Evolutionary conservation across 441 rosid genomes (phyloP).

Genomic region (Kokia cookei): DNA sequence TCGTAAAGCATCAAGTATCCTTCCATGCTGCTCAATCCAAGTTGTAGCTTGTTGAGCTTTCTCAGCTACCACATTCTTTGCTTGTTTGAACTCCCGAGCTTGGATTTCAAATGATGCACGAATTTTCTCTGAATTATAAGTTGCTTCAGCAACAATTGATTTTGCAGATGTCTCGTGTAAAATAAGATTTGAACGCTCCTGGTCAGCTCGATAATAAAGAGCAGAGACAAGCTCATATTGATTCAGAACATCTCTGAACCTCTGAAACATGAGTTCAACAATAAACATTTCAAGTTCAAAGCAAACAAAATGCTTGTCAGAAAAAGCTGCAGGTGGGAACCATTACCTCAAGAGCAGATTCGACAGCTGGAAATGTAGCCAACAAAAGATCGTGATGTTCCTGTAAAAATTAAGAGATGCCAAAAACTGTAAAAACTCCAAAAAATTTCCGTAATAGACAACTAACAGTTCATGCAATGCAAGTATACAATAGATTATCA

Average conservation of each 20-base stretch:
- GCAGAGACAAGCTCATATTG: conserved; percentile 79
- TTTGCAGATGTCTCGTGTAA: conserved; percentile 86
- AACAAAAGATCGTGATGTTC: conserved; percentile 94
- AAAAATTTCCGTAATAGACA: conserved; percentile 12
- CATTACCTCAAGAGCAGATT: conserved; percentile 77
- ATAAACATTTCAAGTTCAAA: conserved; percentile 16
- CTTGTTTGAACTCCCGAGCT: conserved; percentile 84
- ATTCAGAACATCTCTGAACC: conserved; percentile 67
- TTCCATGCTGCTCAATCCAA: conserved; percentile 94
- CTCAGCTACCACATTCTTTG: conserved; percentile 66
- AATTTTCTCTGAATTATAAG: conserved; percentile 59
- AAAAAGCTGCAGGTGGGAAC: conserved; percentile 18
- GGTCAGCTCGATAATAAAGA: conserved; percentile 73
- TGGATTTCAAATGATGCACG: conserved; percentile 72
- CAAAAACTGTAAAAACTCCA: conserved; percentile 9
- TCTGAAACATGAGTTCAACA: conserved; percentile 47
- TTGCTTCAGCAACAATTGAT: conserved; percentile 85
- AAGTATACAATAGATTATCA: conserved; percentile 5
- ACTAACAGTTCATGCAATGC: conserved; percentile 3
- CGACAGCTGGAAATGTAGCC: conserved; percentile 78
- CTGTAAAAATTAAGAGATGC: conserved; percentile 34
- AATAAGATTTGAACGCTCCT: conserved; percentile 76
- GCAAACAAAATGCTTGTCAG: conserved; percentile 7
- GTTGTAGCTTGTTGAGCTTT: conserved; percentile 88
- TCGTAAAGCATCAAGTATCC: conserved; percentile 78